Conservation (phyloP, 305 asterid species). For the Striga hermonthica region DNA sequence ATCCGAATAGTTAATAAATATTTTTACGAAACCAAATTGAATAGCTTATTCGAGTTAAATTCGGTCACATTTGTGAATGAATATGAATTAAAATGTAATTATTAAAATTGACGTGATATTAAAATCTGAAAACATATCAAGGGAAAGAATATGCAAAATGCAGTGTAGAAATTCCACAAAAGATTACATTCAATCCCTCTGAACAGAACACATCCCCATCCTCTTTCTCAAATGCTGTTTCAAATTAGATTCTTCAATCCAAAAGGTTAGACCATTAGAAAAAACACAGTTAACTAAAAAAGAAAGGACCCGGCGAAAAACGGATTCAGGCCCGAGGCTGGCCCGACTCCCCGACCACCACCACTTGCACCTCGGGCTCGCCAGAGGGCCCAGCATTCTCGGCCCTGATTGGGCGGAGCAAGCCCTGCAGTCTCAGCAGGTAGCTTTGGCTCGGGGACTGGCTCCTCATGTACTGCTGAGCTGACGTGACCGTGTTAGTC, state of each 20-base stretch:
- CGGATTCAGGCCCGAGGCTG: constrained; percentile 35
- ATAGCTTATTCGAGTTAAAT: too few relatives aligned
- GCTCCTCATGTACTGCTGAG: constrained; percentile 57
- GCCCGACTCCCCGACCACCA: constrained; percentile 48
- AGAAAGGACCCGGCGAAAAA: background rate
- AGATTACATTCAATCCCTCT: constrained; percentile 5
- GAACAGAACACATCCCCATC: background rate
- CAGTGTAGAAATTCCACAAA: background rate
- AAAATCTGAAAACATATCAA: too few relatives aligned
- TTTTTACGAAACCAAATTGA: too few relatives aligned
- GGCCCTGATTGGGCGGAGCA: constrained; percentile 53
- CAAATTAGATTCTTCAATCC: constrained; percentile 20
- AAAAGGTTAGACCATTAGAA: constrained; percentile 21
- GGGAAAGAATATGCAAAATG: too few relatives aligned
- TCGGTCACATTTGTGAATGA: too few relatives aligned
- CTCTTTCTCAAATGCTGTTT: background rate
- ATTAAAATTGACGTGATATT: too few relatives aligned
- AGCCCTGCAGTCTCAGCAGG: constrained; percentile 69
- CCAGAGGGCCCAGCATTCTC: constrained; percentile 42
- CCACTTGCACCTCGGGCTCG: constrained; percentile 38
- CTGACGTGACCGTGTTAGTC: constrained; percentile 45
- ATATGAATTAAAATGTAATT: too few relatives aligned
- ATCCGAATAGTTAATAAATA: too few relatives aligned
- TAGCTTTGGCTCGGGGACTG: constrained; percentile 83
- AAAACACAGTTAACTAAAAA: background rate